phyloP scores from a whole-genome alignment of 257 asterid species.

The Solanum phureja region DNA sequence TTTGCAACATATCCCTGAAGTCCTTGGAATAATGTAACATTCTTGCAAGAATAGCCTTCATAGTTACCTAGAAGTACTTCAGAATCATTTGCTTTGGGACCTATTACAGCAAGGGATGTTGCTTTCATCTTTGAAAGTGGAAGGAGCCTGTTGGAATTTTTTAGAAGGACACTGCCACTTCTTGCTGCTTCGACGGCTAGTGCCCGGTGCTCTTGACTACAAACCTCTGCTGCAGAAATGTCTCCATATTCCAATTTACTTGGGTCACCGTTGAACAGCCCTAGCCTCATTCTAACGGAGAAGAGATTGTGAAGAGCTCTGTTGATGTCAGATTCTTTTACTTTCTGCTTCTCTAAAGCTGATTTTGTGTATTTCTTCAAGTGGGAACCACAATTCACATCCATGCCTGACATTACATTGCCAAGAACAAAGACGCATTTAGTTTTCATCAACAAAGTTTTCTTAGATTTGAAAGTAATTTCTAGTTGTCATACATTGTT shows the following conservation, averaged over 20 bases:
- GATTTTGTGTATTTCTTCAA: constrained; percentile 31
- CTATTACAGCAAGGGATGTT: not conserved
- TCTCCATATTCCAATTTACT: constrained; percentile 27
- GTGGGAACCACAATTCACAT: constrained; percentile 51
- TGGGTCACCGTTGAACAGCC: constrained; percentile 51
- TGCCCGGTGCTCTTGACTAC: constrained; percentile 38
- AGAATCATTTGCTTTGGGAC: no score
- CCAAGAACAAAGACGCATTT: not conserved
- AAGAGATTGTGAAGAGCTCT: constrained; percentile 62
- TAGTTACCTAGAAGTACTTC: no score
- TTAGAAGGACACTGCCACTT: constrained; percentile 58
- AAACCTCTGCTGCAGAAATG: constrained; percentile 26
- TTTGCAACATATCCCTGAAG: no score
- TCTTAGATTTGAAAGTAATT: not conserved
- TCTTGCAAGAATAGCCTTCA: no score
- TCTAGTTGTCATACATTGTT: not conserved
- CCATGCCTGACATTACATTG: constrained; percentile 42
- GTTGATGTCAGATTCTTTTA: constrained; percentile 37
- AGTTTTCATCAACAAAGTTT: not conserved
- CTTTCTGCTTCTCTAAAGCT: constrained; percentile 36
- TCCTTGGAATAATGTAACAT: no score
- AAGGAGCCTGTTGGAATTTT: constrained; percentile 39
- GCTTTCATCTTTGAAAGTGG: constrained; percentile 34
- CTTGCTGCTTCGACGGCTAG: constrained; percentile 56
- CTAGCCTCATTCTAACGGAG: constrained; percentile 54